These are phyloP conservation scores for Suillus alpinus DNA, from an alignment of 768 basidiomycete species.

Conservation along the genomic window DNA sequence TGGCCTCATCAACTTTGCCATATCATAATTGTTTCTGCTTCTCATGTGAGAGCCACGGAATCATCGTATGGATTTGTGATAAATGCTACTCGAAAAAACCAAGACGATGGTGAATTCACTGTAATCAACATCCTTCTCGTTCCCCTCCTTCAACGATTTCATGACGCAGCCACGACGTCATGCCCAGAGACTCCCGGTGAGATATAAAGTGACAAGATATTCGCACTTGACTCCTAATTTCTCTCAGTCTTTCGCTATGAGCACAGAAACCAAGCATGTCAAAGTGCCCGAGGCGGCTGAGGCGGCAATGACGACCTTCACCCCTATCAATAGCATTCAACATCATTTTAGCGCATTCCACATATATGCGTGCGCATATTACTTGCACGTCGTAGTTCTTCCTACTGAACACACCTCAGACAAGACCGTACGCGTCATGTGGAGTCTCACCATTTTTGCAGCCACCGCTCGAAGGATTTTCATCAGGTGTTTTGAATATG, in stretches of 20 bases:
- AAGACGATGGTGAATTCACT: not conserved
- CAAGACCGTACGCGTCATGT: constrained; percentile 34
- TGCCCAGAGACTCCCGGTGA: not conserved
- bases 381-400: not conserved
- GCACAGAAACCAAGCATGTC: constrained; percentile 25
- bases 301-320: constrained; percentile 29
- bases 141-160: not conserved
- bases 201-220: not conserved
- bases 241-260: constrained; percentile 15
- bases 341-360: constrained; percentile 37
- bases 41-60: not conserved
- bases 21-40: not conserved
- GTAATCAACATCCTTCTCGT: not conserved
- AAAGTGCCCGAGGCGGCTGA: constrained; percentile 25
- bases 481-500: constrained; percentile 34
- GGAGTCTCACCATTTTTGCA: constrained; percentile 46
- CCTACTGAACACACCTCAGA: constrained; percentile 12
- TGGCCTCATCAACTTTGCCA: not conserved
- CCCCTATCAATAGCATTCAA: constrained; percentile 32
- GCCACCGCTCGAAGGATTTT: constrained; percentile 35
- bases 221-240: not conserved
- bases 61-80: not conserved
- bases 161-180: not conserved
- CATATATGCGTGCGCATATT: constrained; percentile 25
- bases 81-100: not conserved